Conservation (phyloP, 176 grass and related monocot species). For the Cocos nucifera region DNA sequence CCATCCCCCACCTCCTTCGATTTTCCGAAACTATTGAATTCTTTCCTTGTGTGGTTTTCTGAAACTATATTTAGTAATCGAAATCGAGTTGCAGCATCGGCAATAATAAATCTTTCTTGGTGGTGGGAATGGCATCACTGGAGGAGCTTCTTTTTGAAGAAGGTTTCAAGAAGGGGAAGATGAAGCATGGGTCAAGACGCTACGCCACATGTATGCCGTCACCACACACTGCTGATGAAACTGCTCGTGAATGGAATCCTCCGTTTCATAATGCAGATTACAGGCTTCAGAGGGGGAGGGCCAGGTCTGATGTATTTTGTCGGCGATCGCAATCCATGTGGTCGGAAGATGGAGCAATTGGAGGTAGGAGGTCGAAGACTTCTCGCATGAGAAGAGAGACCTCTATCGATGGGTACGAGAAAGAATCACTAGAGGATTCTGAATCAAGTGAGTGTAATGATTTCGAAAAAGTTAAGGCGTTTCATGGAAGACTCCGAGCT, state of each 20-base stretch:
- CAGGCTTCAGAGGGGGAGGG: background rate
- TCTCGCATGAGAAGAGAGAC: background rate
- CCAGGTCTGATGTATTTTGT: background rate
- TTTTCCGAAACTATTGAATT: too few species aligned
- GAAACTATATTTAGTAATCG: too few species aligned
- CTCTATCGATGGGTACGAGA: background rate
- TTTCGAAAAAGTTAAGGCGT: background rate
- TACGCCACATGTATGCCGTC: background rate
- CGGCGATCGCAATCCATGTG: background rate
- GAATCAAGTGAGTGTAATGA: background rate
- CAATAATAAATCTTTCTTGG: too few species aligned
- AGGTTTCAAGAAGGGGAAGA: background rate
- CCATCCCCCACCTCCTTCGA: too few species aligned
- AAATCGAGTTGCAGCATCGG: too few species aligned
- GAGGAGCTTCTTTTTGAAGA: conserved; percentile 3
- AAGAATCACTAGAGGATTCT: background rate
- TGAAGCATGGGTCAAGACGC: background rate
- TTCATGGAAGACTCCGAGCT: background rate
- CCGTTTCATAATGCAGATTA: background rate
- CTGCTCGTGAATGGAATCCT: background rate
- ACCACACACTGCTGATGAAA: background rate
- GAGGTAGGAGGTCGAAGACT: background rate
- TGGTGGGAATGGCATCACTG: background rate
- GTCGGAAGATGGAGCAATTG: background rate
- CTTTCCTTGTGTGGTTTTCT: too few species aligned